Base-by-base conservation (phyloP, 768 basidiomycete genomes). In the Mycena rebaudengoi region DNA sequence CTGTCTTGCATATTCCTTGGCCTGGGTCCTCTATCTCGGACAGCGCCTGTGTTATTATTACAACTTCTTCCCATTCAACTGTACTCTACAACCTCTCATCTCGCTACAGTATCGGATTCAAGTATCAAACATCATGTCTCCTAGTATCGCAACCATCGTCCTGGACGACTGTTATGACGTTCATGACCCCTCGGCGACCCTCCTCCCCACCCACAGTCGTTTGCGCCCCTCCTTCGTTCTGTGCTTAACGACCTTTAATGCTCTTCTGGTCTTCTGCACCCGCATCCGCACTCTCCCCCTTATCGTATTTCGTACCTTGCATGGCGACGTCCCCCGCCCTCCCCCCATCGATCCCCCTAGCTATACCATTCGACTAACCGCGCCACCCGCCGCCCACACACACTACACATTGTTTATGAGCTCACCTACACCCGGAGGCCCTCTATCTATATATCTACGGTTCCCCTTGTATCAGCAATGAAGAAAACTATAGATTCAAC, bases 21-120 rank as follows among this genome's bases (percentile, higher is more conserved):
- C 49, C 67, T 60, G 69, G 63, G 72, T 61, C 67, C 69, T 53
- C 25, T 61, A 44, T 43, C 43, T 68, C 59, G 73, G 70, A 70
- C 73, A 65, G 57, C 68, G 56, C 69, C 59, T 69, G 61, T 71
- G 56, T 70, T 72, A 59, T 68, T 68, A 70, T 68, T 65, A 65
- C 56, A 67, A 69, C 60, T 53, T 64, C 65, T 63, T 65, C 66
- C 64, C 48, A 57, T 30, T 20, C 66, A 61, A 68, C 54, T 68
- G 66, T 68, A 67, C 66, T 67, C 66, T 67, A 68, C 66, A 50
- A 55, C 41, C 41, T n/a, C n/a, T 35, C 62, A 64, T 68, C 58
- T 56, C 61, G 43, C 66, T 68, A 68, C 58, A 60, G 44, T 68
- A 68, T 40, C 58, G 66, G 66, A 68, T 61, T 44, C 58, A 60